Percentiles rank a stretch among this genome's conserved stretches.
Evolutionary conservation across 2,329 filamentous ascomycete species (phyloP).

Genomic region (Hymenoscyphus linearis): DNA sequence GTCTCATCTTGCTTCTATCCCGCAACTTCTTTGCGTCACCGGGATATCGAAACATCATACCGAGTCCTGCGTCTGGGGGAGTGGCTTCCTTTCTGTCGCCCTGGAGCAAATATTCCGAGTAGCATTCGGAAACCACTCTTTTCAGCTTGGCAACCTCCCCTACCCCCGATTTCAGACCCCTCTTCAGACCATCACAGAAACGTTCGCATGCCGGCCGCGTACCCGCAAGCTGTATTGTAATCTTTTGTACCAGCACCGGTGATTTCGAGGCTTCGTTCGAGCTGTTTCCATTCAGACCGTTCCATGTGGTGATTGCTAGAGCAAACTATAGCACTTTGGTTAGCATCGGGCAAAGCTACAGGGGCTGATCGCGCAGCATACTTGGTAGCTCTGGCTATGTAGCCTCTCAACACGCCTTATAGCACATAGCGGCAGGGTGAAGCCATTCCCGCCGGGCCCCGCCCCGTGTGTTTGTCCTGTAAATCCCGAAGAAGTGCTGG

Average conservation of each 20-base stretch:
- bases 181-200: constrained; percentile 94
- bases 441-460: constrained; percentile 90
- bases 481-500: constrained; percentile 74
- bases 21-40: constrained; percentile 91
- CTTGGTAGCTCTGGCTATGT: constrained; percentile 82
- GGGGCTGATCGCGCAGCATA: constrained; percentile 29
- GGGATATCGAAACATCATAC: constrained; percentile 89
- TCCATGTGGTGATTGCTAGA: constrained; percentile 93
- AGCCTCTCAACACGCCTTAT: constrained; percentile 88
- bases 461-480: constrained; percentile 90
- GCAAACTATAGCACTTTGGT: constrained; percentile 57
- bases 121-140: constrained; percentile 75
- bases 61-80: constrained; percentile 87
- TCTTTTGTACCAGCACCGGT: constrained; percentile 63
- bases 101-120: constrained; percentile 77
- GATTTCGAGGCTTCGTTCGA: constrained; percentile 42
- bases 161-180: constrained; percentile 78
- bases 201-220: constrained; percentile 85
- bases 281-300: constrained; percentile 55
- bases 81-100: constrained; percentile 41
- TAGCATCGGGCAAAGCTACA: constrained; percentile 15
- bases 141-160: constrained; percentile 83
- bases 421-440: constrained; percentile 86
- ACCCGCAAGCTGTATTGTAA: constrained; percentile 87
- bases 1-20: constrained; percentile 92